A percentile compares a stretch with the other conserved stretches of the same genome.
Evolutionary conservation across 2,329 filamentous ascomycete genomes (phyloP).

Genomic region (Trichoderma polysporum): DNA sequence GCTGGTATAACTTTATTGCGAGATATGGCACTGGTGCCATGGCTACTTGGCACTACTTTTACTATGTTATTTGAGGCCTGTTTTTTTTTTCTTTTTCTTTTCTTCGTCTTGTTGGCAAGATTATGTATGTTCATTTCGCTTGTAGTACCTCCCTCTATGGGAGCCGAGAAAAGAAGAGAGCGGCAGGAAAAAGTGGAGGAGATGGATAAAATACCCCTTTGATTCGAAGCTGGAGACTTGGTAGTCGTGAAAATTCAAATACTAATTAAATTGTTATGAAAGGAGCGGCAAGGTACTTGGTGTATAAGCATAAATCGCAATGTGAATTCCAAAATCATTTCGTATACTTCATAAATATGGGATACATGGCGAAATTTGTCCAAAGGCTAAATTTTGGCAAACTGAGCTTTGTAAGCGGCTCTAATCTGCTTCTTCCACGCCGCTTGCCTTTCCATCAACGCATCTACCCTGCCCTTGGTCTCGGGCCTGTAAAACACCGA

Average conservation of each 20-base stretch:
- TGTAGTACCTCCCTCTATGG: neutral
- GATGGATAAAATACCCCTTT: constrained; percentile 8
- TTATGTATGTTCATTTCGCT: constrained; percentile 1
- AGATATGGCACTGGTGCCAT: neutral
- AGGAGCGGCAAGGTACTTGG: neutral
- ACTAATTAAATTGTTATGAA: neutral
- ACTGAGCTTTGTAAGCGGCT: constrained; percentile 9
- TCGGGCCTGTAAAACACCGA: constrained; percentile 36
- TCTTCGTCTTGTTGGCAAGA: neutral
- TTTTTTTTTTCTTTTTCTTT: neutral
- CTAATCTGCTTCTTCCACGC: constrained; percentile 19
- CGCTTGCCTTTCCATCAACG: constrained; percentile 26
- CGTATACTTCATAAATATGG: neutral
- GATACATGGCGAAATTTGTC: neutral
- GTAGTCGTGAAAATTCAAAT: neutral
- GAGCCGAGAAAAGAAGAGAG: neutral
- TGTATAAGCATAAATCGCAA: neutral
- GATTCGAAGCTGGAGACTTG: neutral
- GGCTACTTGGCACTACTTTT: neutral
- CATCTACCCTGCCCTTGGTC: constrained; percentile 32
- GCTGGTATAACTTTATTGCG: neutral
- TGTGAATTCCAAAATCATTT: neutral
- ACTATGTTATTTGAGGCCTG: neutral
- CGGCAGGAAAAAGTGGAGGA: constrained; percentile 12
- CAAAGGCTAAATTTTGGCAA: neutral